Percentiles rank a stretch among this genome's conserved stretches.
These are phyloP conservation scores for Xylariales sp. DNA, from an alignment of 2,329 filamentous ascomycete species.

Conservation along the genomic window DNA sequence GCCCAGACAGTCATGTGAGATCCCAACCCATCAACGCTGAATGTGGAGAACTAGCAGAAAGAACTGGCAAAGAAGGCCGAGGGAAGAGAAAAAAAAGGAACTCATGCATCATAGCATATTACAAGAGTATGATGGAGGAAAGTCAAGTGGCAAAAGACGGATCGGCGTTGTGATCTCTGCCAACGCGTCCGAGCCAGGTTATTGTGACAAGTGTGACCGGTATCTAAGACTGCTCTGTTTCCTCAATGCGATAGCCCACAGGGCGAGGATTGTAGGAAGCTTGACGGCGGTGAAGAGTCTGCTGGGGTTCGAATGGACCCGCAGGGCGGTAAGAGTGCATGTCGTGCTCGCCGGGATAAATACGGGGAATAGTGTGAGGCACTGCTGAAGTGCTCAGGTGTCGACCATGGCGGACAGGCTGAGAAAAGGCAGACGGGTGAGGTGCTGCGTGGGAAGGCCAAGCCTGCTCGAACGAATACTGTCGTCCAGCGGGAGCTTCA, in stretches of 20 bases:
- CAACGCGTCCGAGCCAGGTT: too few relatives aligned
- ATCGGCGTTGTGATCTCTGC: too few relatives aligned
- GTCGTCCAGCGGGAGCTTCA: conserved; percentile 10
- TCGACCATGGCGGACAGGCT: conserved; percentile 19
- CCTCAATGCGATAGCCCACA: conserved; percentile 9
- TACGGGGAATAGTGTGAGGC: conserved; percentile 8
- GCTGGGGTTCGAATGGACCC: conserved; percentile 7
- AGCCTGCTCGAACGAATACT: conserved; percentile 10
- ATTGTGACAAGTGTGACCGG: too few relatives aligned
- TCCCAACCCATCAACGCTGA: too few relatives aligned
- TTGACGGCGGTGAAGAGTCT: conserved; percentile 11
- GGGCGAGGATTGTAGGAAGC: conserved; percentile 10
- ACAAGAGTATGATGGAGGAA: too few relatives aligned
- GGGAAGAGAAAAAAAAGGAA: too few relatives aligned
- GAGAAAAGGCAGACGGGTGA: conserved; percentile 3
- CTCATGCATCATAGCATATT: too few relatives aligned
- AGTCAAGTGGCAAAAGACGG: too few relatives aligned
- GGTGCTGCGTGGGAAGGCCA: conserved; percentile 2
- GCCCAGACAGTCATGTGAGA: too few relatives aligned
- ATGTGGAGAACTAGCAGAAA: too few relatives aligned
- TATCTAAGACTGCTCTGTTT: conserved; percentile 15
- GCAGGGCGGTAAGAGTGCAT: conserved; percentile 1
- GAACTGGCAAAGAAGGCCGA: too few relatives aligned
- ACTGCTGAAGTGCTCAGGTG: conserved; percentile 25
- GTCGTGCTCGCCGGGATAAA: conserved; percentile 9